Evolutionary conservation across 768 basidiomycete genomes (phyloP).

Genomic region (Strobilomyces dryophilus): DNA sequence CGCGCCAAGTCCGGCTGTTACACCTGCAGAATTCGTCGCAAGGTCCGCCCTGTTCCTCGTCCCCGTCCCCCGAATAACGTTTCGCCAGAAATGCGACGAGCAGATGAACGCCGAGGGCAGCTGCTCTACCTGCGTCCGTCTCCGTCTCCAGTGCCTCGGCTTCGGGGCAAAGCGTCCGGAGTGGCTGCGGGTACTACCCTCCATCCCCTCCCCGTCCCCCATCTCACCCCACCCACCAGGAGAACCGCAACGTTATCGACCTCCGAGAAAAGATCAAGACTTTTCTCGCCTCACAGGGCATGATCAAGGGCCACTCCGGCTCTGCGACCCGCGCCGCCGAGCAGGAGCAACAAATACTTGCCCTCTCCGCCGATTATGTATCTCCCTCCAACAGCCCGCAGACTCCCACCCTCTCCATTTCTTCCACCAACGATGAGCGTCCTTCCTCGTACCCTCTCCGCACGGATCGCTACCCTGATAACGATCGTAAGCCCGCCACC

Average conservation of each 20-base stretch:
- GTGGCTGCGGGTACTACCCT: conserved; percentile 63
- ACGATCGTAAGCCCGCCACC: conserved; percentile 22
- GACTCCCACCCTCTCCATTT: conserved; percentile 45
- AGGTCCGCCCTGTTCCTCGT: conserved; percentile 44
- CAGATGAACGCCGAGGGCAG: conserved; percentile 54
- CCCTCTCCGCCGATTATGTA: conserved; percentile 40
- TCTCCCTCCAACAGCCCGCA: conserved; percentile 40
- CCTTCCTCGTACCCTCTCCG: conserved; percentile 34
- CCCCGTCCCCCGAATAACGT: conserved; percentile 13
- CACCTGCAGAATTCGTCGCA: conserved; percentile 81
- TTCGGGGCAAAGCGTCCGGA: conserved; percentile 85
- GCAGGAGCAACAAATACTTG: conserved; percentile 52
- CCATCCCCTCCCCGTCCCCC: neutral
- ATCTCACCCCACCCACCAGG: conserved; percentile 40
- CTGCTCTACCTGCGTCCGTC: conserved; percentile 74
- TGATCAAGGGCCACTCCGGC: conserved; percentile 87
- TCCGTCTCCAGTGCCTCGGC: conserved; percentile 79
- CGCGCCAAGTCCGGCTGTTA: conserved; percentile 89
- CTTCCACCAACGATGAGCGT: conserved; percentile 38
- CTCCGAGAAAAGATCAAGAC: conserved; percentile 76
- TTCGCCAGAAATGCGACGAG: conserved; percentile 78
- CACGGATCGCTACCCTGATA: conserved; percentile 24
- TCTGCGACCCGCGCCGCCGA: conserved; percentile 56
- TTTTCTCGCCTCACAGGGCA: conserved; percentile 76
- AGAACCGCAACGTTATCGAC: conserved; percentile 61